Conservation (phyloP, 2,329 filamentous ascomycete species). For the Diaporthe sp. region DNA sequence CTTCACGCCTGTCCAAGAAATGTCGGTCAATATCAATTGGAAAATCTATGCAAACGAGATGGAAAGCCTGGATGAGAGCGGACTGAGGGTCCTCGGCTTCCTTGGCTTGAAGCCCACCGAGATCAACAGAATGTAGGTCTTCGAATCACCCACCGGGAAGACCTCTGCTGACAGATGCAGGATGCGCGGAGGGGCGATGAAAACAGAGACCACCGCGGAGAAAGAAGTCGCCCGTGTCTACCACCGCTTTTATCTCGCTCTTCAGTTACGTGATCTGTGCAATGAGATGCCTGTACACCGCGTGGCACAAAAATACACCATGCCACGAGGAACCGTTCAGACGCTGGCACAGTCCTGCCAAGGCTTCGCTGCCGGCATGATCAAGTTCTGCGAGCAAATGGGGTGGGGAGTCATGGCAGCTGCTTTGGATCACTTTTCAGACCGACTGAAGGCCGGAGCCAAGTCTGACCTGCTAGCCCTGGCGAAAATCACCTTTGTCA, state of each 20-base stretch:
- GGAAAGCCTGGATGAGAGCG: constrained; percentile 78
- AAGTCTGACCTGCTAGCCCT: constrained; percentile 78
- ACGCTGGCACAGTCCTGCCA: constrained; percentile 81
- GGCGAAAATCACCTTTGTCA: constrained; percentile 80
- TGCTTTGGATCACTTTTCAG: constrained; percentile 81
- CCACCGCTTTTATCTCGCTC: constrained; percentile 79
- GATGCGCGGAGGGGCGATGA: constrained; percentile 75
- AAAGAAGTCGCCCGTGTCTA: constrained; percentile 74
- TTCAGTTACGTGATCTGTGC: constrained; percentile 84
- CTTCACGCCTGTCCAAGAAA: constrained; percentile 79
- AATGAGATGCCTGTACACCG: constrained; percentile 80
- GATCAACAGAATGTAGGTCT: constrained; percentile 74
- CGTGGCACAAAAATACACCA: constrained; percentile 78
- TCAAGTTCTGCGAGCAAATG: constrained; percentile 85
- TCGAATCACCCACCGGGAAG: constrained; percentile 40
- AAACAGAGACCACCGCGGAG: constrained; percentile 73
- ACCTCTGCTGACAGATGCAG: constrained; percentile 53
- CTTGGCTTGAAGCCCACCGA: constrained; percentile 77
- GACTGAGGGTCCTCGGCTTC: constrained; percentile 75
- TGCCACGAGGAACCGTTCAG: constrained; percentile 78
- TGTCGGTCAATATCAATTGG: constrained; percentile 75
- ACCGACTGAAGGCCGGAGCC: constrained; percentile 80
- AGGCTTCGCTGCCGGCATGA: constrained; percentile 83
- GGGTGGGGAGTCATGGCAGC: constrained; percentile 80
- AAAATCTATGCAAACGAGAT: constrained; percentile 79